Conservation (phyloP, 1,139 yeast genomes). For the Yamadazyma membranifaciens region DNA sequence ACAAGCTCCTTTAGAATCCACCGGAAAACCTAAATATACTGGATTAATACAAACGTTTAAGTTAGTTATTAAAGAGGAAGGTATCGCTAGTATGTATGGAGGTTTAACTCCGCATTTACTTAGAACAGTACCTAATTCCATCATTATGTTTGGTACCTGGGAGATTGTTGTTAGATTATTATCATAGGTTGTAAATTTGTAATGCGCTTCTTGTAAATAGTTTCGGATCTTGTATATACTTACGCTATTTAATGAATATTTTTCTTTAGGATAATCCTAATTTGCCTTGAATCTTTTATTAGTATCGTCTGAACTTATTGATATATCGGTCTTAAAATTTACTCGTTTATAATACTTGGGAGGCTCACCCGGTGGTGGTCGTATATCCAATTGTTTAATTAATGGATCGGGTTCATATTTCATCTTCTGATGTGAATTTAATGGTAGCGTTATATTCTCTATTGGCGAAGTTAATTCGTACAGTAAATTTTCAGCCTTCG, state of each 20-base stretch:
- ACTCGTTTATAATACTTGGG: slow-evolving; percentile 42
- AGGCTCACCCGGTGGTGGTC: slow-evolving; percentile 38
- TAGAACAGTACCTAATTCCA: slow-evolving; percentile 96
- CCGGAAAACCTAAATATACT: slow-evolving; percentile 83
- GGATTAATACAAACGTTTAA: slow-evolving; percentile 87
- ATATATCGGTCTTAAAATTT: slow-evolving; percentile 53
- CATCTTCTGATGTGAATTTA: slow-evolving; percentile 14
- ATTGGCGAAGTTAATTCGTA: slow-evolving; percentile 12
- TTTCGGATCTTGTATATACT: slow-evolving; percentile 12
- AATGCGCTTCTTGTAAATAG: slow-evolving; percentile 4
- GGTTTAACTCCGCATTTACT: slow-evolving; percentile 95
- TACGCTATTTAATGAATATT: no score
- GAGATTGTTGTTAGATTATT: slow-evolving; percentile 79
- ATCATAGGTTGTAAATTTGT: slow-evolving; percentile 26
- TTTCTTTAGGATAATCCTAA: not conserved
- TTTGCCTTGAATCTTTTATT: slow-evolving; percentile 36
- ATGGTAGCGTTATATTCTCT: slow-evolving; percentile 28
- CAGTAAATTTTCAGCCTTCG: slow-evolving; percentile 15
- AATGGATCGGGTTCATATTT: slow-evolving; percentile 27
- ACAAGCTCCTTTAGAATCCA: slow-evolving; percentile 78
- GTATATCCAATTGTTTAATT: slow-evolving; percentile 24
- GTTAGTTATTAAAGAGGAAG: slow-evolving; percentile 85
- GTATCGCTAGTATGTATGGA: slow-evolving; percentile 90
- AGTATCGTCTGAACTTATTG: slow-evolving; percentile 82
- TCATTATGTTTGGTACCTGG: slow-evolving; percentile 99